These are phyloP conservation scores for Penicillium paradoxum DNA, from an alignment of 495 filamentous ascomycete genomes.

Conservation along the genomic window DNA sequence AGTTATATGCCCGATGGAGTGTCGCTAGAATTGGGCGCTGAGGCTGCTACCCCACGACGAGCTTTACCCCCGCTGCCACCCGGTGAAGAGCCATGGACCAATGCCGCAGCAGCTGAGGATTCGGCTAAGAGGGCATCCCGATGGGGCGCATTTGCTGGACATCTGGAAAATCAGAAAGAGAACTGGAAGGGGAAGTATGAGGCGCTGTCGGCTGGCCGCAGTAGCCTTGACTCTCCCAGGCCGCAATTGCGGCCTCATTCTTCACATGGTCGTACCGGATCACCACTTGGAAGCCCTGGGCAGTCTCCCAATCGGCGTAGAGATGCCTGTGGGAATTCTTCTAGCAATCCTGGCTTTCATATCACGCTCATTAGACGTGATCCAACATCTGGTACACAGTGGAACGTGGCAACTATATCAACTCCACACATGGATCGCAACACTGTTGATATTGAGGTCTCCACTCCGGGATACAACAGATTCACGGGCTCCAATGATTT, in stretches of 20 bases:
- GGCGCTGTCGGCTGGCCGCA: slow-evolving; percentile 19
- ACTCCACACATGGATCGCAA: slow-evolving; percentile 33
- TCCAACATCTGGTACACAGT: slow-evolving; percentile 71
- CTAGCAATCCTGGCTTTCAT: slow-evolving; percentile 41
- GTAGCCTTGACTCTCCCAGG: slow-evolving; percentile 33
- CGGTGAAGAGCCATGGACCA: slow-evolving; percentile 18
- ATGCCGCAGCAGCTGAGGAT: slow-evolving; percentile 5
- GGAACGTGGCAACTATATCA: slow-evolving; percentile 78
- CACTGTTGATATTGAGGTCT: slow-evolving; percentile 55
- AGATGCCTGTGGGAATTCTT: neutral
- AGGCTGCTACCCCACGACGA: slow-evolving; percentile 13
- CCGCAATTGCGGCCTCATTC: slow-evolving; percentile 31
- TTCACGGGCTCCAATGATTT: slow-evolving; percentile 44
- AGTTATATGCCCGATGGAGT: neutral
- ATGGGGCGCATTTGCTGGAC: slow-evolving; percentile 32
- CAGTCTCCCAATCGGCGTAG: slow-evolving; percentile 23
- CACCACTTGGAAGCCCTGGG: slow-evolving; percentile 25
- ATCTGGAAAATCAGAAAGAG: slow-evolving; percentile 20
- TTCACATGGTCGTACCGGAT: slow-evolving; percentile 21
- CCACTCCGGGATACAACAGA: slow-evolving; percentile 58
- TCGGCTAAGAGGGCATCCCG: slow-evolving; percentile 22
- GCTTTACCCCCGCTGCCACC: slow-evolving; percentile 32
- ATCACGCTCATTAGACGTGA: slow-evolving; percentile 88
- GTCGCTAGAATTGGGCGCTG: neutral
- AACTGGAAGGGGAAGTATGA: slow-evolving; percentile 25